Conservation (phyloP, 2,329 filamentous ascomycete genomes). For the Elsinoe ampelina region DNA sequence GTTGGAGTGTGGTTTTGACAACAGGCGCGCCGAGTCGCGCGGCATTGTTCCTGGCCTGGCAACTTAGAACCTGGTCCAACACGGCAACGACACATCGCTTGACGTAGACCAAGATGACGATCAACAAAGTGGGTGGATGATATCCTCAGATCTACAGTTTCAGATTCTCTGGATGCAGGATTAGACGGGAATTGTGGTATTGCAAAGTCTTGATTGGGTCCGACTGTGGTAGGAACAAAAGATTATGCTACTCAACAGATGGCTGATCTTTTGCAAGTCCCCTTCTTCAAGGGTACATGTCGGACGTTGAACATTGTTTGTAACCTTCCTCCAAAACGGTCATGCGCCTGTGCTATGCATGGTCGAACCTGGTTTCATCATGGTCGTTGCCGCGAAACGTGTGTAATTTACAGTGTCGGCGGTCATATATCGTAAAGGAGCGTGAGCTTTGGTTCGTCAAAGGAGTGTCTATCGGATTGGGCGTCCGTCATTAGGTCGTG, state of each 20-base stretch:
- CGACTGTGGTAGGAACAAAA: background rate
- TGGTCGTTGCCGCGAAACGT: slow-evolving; percentile 8
- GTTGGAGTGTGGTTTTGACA: background rate
- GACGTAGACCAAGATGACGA: background rate
- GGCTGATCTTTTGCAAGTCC: background rate
- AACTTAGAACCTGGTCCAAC: background rate
- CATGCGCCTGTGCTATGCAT: slow-evolving; percentile 7
- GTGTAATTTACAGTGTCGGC: slow-evolving; percentile 3
- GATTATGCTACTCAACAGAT: slow-evolving; percentile 2
- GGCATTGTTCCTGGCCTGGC: background rate
- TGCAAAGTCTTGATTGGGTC: background rate
- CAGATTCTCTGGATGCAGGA: background rate
- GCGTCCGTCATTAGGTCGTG: slow-evolving; percentile 11
- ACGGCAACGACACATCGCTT: background rate
- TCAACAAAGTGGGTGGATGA: background rate
- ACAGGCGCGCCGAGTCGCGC: background rate
- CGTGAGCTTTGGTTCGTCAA: slow-evolving; percentile 9
- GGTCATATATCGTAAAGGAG: slow-evolving; percentile 12
- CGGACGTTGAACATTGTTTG: background rate
- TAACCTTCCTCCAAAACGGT: background rate
- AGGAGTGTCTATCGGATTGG: slow-evolving; percentile 10
- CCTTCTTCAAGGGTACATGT: background rate
- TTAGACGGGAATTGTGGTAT: background rate
- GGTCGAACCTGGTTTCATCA: background rate
- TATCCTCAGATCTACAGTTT: background rate